Evolutionary conservation across 495 filamentous ascomycete genomes (phyloP).

Genomic region (Gamarada debralockiae): DNA sequence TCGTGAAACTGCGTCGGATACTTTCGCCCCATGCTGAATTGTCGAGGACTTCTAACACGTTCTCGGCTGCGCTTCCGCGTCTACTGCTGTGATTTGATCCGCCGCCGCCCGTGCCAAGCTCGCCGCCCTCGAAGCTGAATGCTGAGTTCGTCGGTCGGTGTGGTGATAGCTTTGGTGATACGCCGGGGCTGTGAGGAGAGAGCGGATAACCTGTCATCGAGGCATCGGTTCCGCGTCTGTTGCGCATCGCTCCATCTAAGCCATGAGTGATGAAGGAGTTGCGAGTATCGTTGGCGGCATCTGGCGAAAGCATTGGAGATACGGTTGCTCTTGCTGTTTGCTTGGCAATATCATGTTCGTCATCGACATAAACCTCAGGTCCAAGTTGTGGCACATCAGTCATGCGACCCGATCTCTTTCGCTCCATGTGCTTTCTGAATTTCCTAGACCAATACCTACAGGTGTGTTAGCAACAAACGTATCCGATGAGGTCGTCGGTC

Average conservation of each 20-base stretch:
- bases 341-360: constrained; percentile 31
- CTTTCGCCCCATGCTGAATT: constrained; percentile 91
- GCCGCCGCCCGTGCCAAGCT: constrained; percentile 29
- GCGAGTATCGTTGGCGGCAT: constrained; percentile 7
- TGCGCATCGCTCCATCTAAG: constrained; percentile 17
- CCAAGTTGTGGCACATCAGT: constrained; percentile 72
- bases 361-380: constrained; percentile 88
- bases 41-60: constrained; percentile 77
- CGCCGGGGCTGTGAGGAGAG: constrained; percentile 12
- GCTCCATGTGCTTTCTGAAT: constrained; percentile 69
- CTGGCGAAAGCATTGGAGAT: constrained; percentile 21
- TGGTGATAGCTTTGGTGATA: constrained; percentile 14
- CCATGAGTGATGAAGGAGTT: constrained; percentile 20
- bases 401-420: constrained; percentile 68
- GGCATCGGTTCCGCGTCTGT: constrained; percentile 31
- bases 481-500: neutral
- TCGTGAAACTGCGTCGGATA: constrained; percentile 82
- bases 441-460: constrained; percentile 69
- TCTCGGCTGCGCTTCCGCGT: constrained; percentile 63
- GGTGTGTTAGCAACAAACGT: constrained; percentile 8
- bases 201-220: constrained; percentile 12
- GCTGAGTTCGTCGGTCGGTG: constrained; percentile 23
- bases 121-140: constrained; percentile 24
- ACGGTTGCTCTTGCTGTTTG: constrained; percentile 9
- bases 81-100: constrained; percentile 38